Conservation (phyloP, 169 alveolate species). For the Theileria equi region DNA sequence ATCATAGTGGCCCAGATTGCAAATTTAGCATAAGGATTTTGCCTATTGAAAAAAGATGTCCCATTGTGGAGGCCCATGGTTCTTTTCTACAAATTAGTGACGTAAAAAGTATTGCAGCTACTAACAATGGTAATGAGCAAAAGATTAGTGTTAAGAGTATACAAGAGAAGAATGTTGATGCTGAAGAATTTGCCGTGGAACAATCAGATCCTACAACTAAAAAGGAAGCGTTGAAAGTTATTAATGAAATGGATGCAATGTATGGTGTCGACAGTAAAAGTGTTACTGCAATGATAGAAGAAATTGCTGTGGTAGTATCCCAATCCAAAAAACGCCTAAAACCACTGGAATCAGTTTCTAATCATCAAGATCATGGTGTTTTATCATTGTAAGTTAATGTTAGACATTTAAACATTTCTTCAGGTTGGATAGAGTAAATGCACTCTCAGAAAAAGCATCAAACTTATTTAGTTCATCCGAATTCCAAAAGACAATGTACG, state of each 20-base stretch:
- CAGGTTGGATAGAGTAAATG: conserved; percentile 74
- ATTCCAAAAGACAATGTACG: conserved; percentile 23
- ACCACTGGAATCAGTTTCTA: conserved; percentile 80
- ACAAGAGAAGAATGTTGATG: background rate
- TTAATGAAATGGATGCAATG: conserved; percentile 74
- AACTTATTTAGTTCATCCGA: conserved; percentile 16
- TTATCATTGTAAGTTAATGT: conserved; percentile 69
- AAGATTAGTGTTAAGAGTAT: background rate
- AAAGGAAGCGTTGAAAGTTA: conserved; percentile 47
- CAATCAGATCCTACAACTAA: conserved; percentile 41
- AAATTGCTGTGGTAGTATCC: conserved; percentile 75
- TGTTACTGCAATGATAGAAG: conserved; percentile 75
- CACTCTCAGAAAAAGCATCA: conserved; percentile 70
- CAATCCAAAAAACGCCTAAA: conserved; percentile 78
- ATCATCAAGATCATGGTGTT: conserved; percentile 70
- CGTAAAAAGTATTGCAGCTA: background rate
- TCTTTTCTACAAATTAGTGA: conserved; percentile 45
- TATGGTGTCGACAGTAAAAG: conserved; percentile 84
- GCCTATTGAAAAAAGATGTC: conserved; percentile 50
- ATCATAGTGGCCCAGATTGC: conserved; percentile 57
- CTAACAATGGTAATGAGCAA: background rate
- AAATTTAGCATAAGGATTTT: conserved; percentile 51
- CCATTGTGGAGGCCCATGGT: conserved; percentile 54
- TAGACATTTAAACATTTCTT: conserved; percentile 60
- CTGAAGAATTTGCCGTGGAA: background rate